Conservation (phyloP, 176 grass and related monocot species). For the Puya raimondii region DNA sequence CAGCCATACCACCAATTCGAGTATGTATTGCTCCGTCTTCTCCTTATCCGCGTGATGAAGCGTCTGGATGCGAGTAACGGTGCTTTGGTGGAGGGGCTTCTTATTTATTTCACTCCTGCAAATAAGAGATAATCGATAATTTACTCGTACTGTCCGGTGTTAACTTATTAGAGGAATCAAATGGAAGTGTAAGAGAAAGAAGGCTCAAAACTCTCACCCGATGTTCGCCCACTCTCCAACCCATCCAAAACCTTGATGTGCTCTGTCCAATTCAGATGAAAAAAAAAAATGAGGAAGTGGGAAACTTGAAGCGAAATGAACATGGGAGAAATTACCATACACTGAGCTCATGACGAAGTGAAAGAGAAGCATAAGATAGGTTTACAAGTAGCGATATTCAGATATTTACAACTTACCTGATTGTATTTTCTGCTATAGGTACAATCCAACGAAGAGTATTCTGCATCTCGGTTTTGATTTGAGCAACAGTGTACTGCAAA, state of each 20-base stretch:
- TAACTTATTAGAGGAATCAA: not conserved
- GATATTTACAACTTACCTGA: conserved; percentile 35
- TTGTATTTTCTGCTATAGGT: conserved; percentile 84
- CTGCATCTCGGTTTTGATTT: conserved; percentile 93
- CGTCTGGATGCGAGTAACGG: conserved; percentile 58
- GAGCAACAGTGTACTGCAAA: conserved; percentile 54
- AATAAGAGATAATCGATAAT: not conserved
- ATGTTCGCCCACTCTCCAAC: conserved; percentile 95
- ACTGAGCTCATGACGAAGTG: not conserved
- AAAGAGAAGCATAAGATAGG: not conserved
- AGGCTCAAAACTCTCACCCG: conserved; percentile 62
- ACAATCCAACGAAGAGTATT: conserved; percentile 74
- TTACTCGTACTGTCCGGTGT: not conserved
- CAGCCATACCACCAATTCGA: conserved; percentile 74
- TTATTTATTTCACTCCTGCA: conserved; percentile 64
- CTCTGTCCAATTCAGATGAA: conserved; percentile 37
- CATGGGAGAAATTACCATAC: not conserved
- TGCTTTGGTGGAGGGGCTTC: conserved; percentile 38
- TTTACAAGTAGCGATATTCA: conserved; percentile 9
- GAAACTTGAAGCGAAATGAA: not conserved
- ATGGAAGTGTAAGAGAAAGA: not conserved
- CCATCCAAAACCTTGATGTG: conserved; percentile 97
- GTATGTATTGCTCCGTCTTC: conserved; percentile 56
- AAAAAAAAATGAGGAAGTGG: conserved; percentile 1
- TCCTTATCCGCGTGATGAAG: conserved; percentile 79